Conservation (phyloP, 1,284 basidiomycete genomes). For the Cutaneotrichosporon sp. region DNA sequence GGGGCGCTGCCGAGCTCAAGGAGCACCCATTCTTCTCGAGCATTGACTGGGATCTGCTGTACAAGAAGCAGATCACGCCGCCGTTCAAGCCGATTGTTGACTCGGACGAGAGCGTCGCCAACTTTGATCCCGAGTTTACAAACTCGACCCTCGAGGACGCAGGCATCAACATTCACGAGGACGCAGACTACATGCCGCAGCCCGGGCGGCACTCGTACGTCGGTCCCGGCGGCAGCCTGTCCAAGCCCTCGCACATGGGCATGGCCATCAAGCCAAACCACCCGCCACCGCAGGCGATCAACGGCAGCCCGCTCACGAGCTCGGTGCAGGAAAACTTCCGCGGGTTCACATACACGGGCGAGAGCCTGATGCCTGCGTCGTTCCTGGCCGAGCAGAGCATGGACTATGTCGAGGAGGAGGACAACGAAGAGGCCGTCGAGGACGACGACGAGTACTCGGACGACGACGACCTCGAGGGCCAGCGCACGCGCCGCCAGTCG, state of each 20-base stretch:
- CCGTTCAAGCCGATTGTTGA: constrained; percentile 98
- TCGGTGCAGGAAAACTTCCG: constrained; percentile 92
- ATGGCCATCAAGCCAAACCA: constrained; percentile 44
- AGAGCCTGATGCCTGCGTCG: constrained; percentile 58
- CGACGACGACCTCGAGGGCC: constrained; percentile 42
- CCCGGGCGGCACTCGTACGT: constrained; percentile 42
- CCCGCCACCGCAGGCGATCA: constrained; percentile 22
- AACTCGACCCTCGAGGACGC: constrained; percentile 42
- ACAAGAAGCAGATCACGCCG: constrained; percentile 85
- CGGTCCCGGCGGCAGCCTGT: constrained; percentile 44
- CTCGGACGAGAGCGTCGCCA: constrained; percentile 93
- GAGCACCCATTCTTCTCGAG: constrained; percentile 90
- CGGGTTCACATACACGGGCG: constrained; percentile 83
- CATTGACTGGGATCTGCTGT: constrained; percentile 85
- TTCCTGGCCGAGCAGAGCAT: constrained; percentile 46
- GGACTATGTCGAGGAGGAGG: constrained; percentile 44
- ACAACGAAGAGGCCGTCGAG: constrained; percentile 32
- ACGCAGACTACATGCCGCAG: constrained; percentile 47
- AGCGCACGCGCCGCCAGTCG: constrained; percentile 41
- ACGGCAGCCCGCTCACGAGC: constrained; percentile 67
- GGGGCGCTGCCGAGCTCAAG: constrained; percentile 90
- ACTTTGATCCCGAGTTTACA: constrained; percentile 99
- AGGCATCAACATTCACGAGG: constrained; percentile 58
- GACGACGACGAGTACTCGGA: constrained; percentile 45
- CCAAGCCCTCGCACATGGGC: constrained; percentile 31